A percentile compares a stretch with the other conserved stretches of the same genome.
phyloP scores from a whole-genome alignment of 2,329 filamentous ascomycete species.

The Ophiostoma montium region DNA sequence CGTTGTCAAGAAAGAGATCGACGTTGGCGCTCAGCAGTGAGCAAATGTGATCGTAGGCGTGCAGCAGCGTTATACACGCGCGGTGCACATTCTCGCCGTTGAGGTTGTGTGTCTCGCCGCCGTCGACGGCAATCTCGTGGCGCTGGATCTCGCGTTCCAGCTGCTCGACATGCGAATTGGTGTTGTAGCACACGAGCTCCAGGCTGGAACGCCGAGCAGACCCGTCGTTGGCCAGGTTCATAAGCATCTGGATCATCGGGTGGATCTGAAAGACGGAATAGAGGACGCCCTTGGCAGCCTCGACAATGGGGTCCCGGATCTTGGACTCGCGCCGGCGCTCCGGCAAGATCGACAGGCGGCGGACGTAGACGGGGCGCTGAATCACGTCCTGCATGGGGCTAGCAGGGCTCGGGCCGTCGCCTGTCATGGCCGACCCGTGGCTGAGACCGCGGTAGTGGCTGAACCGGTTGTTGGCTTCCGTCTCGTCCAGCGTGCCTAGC shows the following conservation, averaged over 20 bases:
- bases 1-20: constrained; percentile 49
- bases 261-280: constrained; percentile 56
- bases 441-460: constrained; percentile 54
- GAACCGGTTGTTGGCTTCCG: constrained; percentile 46
- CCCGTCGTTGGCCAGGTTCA: constrained; percentile 45
- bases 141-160: constrained; percentile 51
- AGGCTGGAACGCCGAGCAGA: constrained; percentile 48
- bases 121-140: constrained; percentile 37
- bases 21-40: constrained; percentile 46
- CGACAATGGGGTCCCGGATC: constrained; percentile 45
- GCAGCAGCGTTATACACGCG: constrained; percentile 48
- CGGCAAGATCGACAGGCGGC: constrained; percentile 47
- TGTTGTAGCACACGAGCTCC: constrained; percentile 54
- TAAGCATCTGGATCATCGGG: constrained; percentile 51
- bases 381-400: constrained; percentile 42
- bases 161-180: constrained; percentile 51
- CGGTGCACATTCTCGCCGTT: constrained; percentile 51
- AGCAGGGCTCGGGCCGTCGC: constrained; percentile 35
- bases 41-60: constrained; percentile 52
- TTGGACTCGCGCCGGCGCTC: constrained; percentile 49
- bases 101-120: constrained; percentile 26
- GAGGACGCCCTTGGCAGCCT: constrained; percentile 51
- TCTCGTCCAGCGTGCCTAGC: constrained; percentile 48
- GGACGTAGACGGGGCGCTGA: constrained; percentile 45
- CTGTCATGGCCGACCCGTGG: constrained; percentile 55